A percentile compares a stretch with the other conserved stretches of the same genome.
Evolutionary conservation across 176 grass and related monocot species (phyloP).

Genomic region (Eragrostis nindensis): DNA sequence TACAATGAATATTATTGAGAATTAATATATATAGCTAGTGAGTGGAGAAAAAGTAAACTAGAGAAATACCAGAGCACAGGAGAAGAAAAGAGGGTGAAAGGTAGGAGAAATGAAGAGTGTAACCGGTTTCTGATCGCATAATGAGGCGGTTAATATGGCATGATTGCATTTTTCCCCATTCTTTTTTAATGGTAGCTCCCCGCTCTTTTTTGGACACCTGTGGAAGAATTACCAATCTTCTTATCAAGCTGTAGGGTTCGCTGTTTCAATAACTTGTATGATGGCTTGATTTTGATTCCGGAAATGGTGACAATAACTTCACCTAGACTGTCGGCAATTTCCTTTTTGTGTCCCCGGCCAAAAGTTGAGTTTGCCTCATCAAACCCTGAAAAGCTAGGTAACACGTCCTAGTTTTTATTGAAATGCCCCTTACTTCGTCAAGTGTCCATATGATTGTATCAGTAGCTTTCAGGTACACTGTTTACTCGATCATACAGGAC

Average conservation of each 20-base stretch:
- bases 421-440: background rate
- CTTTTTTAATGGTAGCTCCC: background rate
- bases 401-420: background rate
- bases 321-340: background rate
- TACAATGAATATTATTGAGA: background rate
- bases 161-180: background rate
- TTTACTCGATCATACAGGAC: background rate
- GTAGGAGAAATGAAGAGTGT: background rate
- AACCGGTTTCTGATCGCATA: background rate
- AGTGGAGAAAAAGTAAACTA: background rate
- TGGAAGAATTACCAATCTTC: background rate
- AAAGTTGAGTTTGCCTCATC: background rate
- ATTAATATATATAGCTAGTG: background rate
- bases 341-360: background rate
- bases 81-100: background rate
- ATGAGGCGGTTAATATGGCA: background rate
- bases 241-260: background rate
- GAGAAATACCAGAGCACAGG: background rate
- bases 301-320: no score
- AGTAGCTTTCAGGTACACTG: conserved; percentile 11
- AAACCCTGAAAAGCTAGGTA: background rate
- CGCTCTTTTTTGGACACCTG: conserved; percentile 24
- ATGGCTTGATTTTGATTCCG: background rate
- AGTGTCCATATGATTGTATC: background rate
- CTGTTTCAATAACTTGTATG: background rate